Conservation (phyloP, 495 filamentous ascomycete species). For the Aspergillus incahuasiensis region DNA sequence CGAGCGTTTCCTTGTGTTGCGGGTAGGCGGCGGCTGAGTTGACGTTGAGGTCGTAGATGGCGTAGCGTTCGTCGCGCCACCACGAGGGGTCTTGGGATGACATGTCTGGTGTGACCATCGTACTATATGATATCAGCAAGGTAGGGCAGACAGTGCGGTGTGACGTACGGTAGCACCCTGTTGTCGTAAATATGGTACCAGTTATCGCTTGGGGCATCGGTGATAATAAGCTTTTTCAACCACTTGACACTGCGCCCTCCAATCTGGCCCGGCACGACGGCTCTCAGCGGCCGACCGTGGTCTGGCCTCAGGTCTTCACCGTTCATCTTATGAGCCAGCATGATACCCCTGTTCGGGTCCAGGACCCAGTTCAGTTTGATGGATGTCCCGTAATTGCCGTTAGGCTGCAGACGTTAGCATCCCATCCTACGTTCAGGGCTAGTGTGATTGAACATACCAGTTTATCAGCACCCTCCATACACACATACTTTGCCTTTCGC, state of each 20-base stretch:
- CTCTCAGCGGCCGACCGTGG: conserved; percentile 80
- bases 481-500: conserved; percentile 75
- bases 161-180: conserved; percentile 66
- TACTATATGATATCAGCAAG: conserved; percentile 34
- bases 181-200: conserved; percentile 99
- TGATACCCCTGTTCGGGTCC: conserved; percentile 79
- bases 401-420: conserved; percentile 50
- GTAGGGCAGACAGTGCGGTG: neutral
- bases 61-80: conserved; percentile 91
- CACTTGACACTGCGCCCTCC: conserved; percentile 95
- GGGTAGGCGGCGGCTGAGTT: conserved; percentile 84
- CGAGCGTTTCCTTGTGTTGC: conserved; percentile 69
- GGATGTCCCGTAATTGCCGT: conserved; percentile 87
- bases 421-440: neutral
- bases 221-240: conserved; percentile 80
- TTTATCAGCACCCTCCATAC: conserved; percentile 90
- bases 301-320: conserved; percentile 79
- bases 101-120: conserved; percentile 80
- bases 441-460: conserved; percentile 42
- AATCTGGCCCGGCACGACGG: conserved; percentile 89
- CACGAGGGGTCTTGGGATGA: conserved; percentile 67
- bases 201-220: conserved; percentile 76
- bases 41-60: conserved; percentile 88
- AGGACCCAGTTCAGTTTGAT: conserved; percentile 85
- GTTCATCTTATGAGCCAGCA: conserved; percentile 93